Evolutionary conservation across 73 alveolate species (phyloP).

Genomic region (Tetrahymena thermophila): DNA sequence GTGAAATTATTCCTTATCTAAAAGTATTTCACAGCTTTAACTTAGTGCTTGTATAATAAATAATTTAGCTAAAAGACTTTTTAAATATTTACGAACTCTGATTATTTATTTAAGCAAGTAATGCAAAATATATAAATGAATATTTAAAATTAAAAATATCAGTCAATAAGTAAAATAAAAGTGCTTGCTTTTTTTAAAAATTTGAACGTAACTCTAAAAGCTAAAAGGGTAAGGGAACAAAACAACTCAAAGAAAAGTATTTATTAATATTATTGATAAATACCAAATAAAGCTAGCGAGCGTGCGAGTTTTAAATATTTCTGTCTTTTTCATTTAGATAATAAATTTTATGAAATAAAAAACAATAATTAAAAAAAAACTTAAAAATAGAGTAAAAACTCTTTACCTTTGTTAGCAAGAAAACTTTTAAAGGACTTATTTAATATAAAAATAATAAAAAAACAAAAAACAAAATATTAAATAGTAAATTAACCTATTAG

Average conservation of each 20-base stretch:
- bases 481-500: neutral
- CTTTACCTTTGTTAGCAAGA: neutral
- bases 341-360: neutral
- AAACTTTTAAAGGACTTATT: neutral
- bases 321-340: neutral
- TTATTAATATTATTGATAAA: neutral
- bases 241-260: neutral
- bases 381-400: neutral
- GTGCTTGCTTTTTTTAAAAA: neutral
- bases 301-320: neutral
- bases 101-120: neutral
- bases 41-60: neutral
- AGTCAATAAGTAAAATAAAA: neutral
- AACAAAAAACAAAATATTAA: neutral
- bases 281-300: neutral
- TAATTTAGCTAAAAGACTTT: neutral
- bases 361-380: neutral
- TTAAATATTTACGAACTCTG: neutral
- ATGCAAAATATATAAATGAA: neutral
- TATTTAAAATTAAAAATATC: neutral
- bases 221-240: neutral
- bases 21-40: neutral
- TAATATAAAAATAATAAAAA: neutral
- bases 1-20: neutral
- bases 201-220: neutral